Percentiles rank a stretch among this genome's conserved stretches.
These are phyloP conservation scores for Phytophthora idaei DNA, from an alignment of 352 stramenopile species.

Conservation along the genomic window DNA sequence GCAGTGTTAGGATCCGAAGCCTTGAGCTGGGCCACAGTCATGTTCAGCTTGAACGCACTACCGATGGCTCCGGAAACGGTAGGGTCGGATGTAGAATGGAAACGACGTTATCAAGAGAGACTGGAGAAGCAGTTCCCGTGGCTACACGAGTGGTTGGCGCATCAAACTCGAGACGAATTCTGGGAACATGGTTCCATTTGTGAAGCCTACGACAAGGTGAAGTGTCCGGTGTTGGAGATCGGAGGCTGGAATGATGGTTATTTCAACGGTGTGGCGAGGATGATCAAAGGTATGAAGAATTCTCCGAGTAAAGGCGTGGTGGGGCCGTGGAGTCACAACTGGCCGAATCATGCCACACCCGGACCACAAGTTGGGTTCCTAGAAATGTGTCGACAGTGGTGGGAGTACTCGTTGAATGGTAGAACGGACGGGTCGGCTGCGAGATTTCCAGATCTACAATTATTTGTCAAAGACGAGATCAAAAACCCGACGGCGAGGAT, in stretches of 20 bases:
- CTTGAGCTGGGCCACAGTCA: too few relatives aligned
- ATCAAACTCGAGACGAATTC: too few relatives aligned
- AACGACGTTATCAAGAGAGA: too few relatives aligned
- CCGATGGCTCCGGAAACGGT: too few relatives aligned
- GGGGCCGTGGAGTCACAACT: constrained; percentile 61
- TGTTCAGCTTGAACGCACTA: too few relatives aligned
- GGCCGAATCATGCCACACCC: constrained; percentile 50
- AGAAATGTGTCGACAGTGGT: constrained; percentile 57
- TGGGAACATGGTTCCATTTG: too few relatives aligned
- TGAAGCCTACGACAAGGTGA: too few relatives aligned
- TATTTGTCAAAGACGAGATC: constrained; percentile 20
- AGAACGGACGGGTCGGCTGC: constrained; percentile 23
- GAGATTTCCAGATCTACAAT: constrained; percentile 45
- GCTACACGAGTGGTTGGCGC: too few relatives aligned
- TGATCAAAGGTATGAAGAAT: constrained; percentile 43
- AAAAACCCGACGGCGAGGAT: constrained; percentile 42
- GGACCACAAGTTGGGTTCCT: constrained; percentile 54
- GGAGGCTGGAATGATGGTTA: constrained; percentile 55
- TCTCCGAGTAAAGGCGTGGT: constrained; percentile 48
- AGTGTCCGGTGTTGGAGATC: too few relatives aligned
- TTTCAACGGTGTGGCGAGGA: constrained; percentile 53
- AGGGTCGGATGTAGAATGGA: too few relatives aligned
- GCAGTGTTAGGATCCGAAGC: constrained; percentile 23
- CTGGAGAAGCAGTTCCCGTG: too few relatives aligned
- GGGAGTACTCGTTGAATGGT: constrained; percentile 46